Conservation (phyloP, 805 yeast genomes). For the Blastobotrys terrestris region DNA sequence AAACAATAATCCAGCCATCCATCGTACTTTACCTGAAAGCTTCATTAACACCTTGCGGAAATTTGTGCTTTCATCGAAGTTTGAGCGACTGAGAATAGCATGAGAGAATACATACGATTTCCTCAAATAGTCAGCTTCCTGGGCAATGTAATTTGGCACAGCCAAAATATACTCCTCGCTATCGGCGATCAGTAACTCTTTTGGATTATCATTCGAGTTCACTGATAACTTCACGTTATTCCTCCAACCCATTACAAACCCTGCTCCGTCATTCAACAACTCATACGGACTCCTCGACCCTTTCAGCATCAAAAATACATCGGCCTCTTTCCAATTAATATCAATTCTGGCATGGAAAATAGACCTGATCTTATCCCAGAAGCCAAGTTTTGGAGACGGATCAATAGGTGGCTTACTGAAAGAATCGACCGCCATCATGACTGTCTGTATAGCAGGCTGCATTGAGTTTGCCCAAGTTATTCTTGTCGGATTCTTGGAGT, state of each 20-base stretch:
- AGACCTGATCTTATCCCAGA: slow-evolving; percentile 85
- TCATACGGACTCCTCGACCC: slow-evolving; percentile 78
- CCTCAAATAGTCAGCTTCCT: slow-evolving; percentile 26
- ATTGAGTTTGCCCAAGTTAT: slow-evolving; percentile 82
- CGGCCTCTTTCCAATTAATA: slow-evolving; percentile 45
- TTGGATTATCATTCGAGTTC: slow-evolving; percentile 64
- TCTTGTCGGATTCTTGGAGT: slow-evolving; percentile 52
- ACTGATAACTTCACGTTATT: slow-evolving; percentile 53
- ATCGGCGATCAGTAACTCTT: slow-evolving; percentile 55
- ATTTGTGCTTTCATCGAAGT: slow-evolving; percentile 20
- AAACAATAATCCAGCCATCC: slow-evolving; percentile 71
- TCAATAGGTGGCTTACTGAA: slow-evolving; percentile 88
- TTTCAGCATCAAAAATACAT: slow-evolving; percentile 39
- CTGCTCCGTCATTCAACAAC: slow-evolving; percentile 60
- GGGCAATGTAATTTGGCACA: slow-evolving; percentile 66
- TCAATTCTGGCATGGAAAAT: slow-evolving; percentile 66
- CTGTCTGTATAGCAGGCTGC: slow-evolving; percentile 77
- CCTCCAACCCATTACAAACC: slow-evolving; percentile 69
- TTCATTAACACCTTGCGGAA: slow-evolving; percentile 49
- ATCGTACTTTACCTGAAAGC: slow-evolving; percentile 60
- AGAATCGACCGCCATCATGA: slow-evolving; percentile 69
- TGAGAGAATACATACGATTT: slow-evolving; percentile 27
- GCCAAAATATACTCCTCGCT: slow-evolving; percentile 62
- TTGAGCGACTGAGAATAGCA: slow-evolving; percentile 22
- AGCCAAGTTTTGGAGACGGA: slow-evolving; percentile 76